These are phyloP conservation scores for Phytophthora pini DNA, from an alignment of 352 stramenopile species.

Conservation along the genomic window DNA sequence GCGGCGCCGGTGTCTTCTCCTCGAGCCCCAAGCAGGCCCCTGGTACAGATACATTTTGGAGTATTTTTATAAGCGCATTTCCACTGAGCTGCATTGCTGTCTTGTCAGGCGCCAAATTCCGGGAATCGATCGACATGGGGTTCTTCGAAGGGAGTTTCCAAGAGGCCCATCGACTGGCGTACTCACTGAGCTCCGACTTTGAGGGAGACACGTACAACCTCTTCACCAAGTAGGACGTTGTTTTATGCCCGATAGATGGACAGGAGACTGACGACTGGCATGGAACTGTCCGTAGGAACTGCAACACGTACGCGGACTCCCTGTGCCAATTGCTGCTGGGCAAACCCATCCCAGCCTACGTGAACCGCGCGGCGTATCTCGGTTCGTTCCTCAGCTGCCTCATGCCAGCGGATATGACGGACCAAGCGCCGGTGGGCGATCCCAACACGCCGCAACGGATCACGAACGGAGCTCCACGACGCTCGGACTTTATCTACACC, in stretches of 20 bases:
- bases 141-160: conserved; percentile 84
- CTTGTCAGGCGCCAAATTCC: conserved; percentile 81
- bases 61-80: background rate
- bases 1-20: conserved; percentile 91
- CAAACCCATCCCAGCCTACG: conserved; percentile 86
- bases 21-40: conserved; percentile 65
- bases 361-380: conserved; percentile 95
- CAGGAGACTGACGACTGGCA: background rate
- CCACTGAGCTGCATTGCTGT: background rate
- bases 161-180: conserved; percentile 84
- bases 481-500: conserved; percentile 54
- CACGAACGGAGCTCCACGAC: conserved; percentile 25
- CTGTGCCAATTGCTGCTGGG: conserved; percentile 83
- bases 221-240: conserved; percentile 70
- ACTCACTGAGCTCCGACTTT: conserved; percentile 89
- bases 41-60: conserved; percentile 37
- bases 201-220: conserved; percentile 91
- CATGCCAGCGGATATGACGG: conserved; percentile 58
- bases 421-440: conserved; percentile 71
- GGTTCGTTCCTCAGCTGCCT: conserved; percentile 89
- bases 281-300: conserved; percentile 70
- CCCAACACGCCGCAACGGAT: conserved; percentile 24
- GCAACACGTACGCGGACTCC: conserved; percentile 94
- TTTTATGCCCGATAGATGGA: background rate
- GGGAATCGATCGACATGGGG: conserved; percentile 90